Evolutionary conservation across 2,329 filamentous ascomycete genomes (phyloP).

Genomic region (Phialophora verrucosa): DNA sequence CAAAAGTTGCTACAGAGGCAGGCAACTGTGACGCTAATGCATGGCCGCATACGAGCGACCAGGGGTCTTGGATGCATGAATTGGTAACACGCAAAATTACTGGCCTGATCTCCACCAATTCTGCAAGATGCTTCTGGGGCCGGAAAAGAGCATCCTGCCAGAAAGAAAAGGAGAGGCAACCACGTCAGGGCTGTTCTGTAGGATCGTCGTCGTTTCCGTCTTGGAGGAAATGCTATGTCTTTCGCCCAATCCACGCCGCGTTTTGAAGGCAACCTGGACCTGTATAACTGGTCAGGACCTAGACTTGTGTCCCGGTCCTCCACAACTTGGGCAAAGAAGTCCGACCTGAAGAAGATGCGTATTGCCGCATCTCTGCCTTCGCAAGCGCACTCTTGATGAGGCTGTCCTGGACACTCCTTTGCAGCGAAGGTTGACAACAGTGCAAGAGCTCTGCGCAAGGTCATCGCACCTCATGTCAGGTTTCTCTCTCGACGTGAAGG

Average conservation of each 20-base stretch:
- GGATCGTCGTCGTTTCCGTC: neutral
- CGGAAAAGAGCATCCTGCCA: neutral
- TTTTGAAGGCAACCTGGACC: neutral
- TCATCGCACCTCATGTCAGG: neutral
- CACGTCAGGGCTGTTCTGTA: neutral
- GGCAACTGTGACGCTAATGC: neutral
- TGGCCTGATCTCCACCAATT: neutral
- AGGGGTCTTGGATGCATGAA: neutral
- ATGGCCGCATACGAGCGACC: neutral
- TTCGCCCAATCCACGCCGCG: neutral
- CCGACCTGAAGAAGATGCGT: neutral
- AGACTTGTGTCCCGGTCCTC: neutral
- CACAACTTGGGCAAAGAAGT: neutral
- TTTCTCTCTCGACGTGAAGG: neutral
- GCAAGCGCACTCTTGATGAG: neutral
- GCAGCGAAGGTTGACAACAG: neutral
- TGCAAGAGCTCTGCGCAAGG: neutral
- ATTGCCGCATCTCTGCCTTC: neutral
- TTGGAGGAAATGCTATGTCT: neutral
- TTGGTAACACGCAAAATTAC: neutral
- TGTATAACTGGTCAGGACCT: neutral
- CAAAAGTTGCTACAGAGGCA: neutral
- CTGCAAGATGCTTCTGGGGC: neutral
- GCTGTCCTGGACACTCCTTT: neutral
- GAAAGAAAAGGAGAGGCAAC: neutral